These are phyloP conservation scores for Cephalotrichum gorgonifer DNA, from an alignment of 2,329 filamentous ascomycete genomes.

Conservation along the genomic window DNA sequence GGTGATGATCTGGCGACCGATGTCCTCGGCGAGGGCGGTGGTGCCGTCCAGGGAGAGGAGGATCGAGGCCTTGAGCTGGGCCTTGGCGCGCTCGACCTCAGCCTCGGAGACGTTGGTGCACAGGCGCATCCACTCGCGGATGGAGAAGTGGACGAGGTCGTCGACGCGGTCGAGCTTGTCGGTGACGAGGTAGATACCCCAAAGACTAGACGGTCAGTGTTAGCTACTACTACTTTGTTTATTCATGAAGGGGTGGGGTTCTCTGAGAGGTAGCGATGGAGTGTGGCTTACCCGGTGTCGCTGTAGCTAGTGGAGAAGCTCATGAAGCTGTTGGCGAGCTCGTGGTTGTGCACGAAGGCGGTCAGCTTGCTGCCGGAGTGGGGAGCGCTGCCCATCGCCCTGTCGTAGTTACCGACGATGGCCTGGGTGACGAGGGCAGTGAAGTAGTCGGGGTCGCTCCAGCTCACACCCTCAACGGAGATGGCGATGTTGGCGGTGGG, in stretches of 20 bases:
- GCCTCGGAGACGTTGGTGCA: slow-evolving; percentile 78
- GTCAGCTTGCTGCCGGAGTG: slow-evolving; percentile 98
- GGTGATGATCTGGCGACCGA: slow-evolving; percentile 96
- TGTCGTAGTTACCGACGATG: slow-evolving; percentile 99
- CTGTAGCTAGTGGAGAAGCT: slow-evolving; percentile 99
- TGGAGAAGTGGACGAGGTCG: slow-evolving; percentile 95
- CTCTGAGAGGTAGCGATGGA: too few species aligned
- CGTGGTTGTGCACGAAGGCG: slow-evolving; percentile 85
- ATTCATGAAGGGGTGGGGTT: too few species aligned
- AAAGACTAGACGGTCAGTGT: slow-evolving; percentile 60
- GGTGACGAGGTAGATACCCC: slow-evolving; percentile 97
- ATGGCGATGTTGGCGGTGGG: slow-evolving; percentile 96
- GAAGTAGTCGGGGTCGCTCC: slow-evolving; percentile 99
- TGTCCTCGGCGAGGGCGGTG: slow-evolving; percentile 94
- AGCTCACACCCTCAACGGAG: slow-evolving; percentile 98
- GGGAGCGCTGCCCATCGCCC: slow-evolving; percentile 92
- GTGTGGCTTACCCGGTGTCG: slow-evolving; percentile 92
- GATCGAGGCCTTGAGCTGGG: slow-evolving; percentile 96
- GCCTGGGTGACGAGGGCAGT: slow-evolving; percentile 95
- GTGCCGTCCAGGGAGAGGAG: slow-evolving; percentile 95
- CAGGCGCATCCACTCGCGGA: slow-evolving; percentile 95
- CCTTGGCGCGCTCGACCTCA: slow-evolving; percentile 96
- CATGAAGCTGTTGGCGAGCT: slow-evolving; percentile 99
- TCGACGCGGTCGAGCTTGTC: slow-evolving; percentile 82
- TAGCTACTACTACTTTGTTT: slow-evolving; percentile 12